Percentiles rank a stretch among this genome's conserved stretches.
Evolutionary conservation across 2,329 filamentous ascomycete genomes (phyloP).

Genomic region (Ophiostoma sp.): DNA sequence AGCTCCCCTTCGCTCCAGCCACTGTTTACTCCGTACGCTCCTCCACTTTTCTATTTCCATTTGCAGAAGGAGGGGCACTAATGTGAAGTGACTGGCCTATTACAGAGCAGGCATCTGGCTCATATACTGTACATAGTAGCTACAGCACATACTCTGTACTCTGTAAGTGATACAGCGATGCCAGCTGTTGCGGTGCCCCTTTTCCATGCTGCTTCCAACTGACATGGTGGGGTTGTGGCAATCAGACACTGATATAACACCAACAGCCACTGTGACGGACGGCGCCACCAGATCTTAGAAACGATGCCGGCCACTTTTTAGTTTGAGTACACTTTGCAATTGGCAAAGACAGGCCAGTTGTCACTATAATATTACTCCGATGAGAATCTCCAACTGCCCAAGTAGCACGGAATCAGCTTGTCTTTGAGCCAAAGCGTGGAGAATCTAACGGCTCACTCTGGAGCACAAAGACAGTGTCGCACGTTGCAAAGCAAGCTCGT

Average conservation of each 20-base stretch:
- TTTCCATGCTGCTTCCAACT: neutral
- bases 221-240: neutral
- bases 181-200: neutral
- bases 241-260: neutral
- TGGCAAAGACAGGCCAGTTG: neutral
- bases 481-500: neutral
- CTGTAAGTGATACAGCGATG: neutral
- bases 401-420: too few species aligned
- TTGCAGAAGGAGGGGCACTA: slow-evolving; percentile 12
- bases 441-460: neutral
- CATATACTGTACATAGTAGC: neutral
- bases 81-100: neutral
- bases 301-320: neutral
- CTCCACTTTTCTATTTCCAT: slow-evolving; percentile 10
- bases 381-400: too few species aligned
- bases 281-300: too few species aligned
- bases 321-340: neutral
- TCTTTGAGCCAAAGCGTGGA: neutral
- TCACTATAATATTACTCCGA: too few species aligned
- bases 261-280: neutral
- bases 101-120: neutral
- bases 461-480: neutral
- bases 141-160: too few species aligned
- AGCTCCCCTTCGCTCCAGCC: neutral
- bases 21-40: slow-evolving; percentile 8